Base-by-base conservation (phyloP, 495 filamentous ascomycete species). In the Ascodesmis nigricans region DNA sequence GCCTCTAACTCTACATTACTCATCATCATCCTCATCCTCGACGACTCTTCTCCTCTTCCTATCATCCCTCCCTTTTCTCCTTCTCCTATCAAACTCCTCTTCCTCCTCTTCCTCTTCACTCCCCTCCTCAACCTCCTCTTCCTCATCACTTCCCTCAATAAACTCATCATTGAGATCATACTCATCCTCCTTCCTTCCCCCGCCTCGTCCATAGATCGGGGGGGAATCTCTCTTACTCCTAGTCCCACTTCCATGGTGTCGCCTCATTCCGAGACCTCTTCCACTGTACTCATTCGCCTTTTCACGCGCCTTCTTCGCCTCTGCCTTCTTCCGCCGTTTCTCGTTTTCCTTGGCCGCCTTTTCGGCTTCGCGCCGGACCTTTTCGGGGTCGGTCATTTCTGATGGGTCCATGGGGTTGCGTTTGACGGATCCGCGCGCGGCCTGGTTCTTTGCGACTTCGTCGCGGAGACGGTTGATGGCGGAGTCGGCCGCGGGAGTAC, bases 391-490 rank as follows among this genome's bases (percentile, higher is more conserved):
- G 3, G 37, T 43, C 36, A 54, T 47, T 39, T 72, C 70, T 40
- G 59, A 65, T 25, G 73, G 57, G 34, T 63, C 59, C 38, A 75
- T 65, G 5, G 70, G 53, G n/a, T 61, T 64, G 17, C 61, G 50
- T 21, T 60, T 62, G 11, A 57, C 53, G 20, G 64, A 61, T 27
- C 66, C 63, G 7, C 56, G 61, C 7, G 62, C 62, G 40, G 63
- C 54, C 40, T 69, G 52, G 1, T 70, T 71, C 2, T 59, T 62
- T 13, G 68, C 65, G 25, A 78, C 49, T 3, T 64, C 64, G 35
- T 67, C 64, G 40, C 76, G 71, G 10, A 80, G 62, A 32, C 64
- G 60, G 39, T 67, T 61, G 26, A 79, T 60, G 2, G 75, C 75
- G 29, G 69, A 66, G 39, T 76, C 72, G 3, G 67, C 63, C 31